Evolutionary conservation across 176 grass and related monocot species (phyloP).

Genomic region (Panicum miliaceum): DNA sequence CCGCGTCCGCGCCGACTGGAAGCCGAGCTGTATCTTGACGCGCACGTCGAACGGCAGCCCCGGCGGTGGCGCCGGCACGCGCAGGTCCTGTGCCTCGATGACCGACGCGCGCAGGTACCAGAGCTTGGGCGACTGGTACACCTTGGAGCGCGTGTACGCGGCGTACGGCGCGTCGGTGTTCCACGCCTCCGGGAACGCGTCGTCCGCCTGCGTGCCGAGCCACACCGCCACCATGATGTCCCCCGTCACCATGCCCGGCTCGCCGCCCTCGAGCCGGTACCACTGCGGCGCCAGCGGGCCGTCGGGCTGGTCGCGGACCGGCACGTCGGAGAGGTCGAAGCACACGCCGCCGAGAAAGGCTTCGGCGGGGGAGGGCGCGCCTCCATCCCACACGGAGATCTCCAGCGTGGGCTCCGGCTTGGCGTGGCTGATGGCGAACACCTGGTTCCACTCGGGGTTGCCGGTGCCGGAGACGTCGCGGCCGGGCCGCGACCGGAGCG

Average conservation of each 20-base stretch:
- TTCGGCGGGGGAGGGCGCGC: slow-evolving; percentile 40
- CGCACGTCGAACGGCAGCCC: slow-evolving; percentile 73
- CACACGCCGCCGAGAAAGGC: slow-evolving; percentile 88
- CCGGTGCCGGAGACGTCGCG: slow-evolving; percentile 62
- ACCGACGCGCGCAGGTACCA: slow-evolving; percentile 87
- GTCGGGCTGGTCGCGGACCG: slow-evolving; percentile 72
- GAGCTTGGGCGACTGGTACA: slow-evolving; percentile 96
- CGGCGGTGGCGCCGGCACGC: slow-evolving; percentile 58
- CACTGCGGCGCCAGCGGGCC: slow-evolving; percentile 89
- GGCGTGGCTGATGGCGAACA: slow-evolving; percentile 75
- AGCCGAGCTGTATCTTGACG: slow-evolving; percentile 82
- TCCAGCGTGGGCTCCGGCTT: slow-evolving; percentile 72
- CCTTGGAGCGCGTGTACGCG: slow-evolving; percentile 87
- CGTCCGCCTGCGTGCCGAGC: slow-evolving; percentile 95
- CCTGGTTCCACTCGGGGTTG: slow-evolving; percentile 83
- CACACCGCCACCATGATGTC: slow-evolving; percentile 97
- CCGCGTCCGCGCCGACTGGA: slow-evolving; percentile 81
- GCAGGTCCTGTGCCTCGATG: slow-evolving; percentile 92
- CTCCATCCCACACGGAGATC: slow-evolving; percentile 82
- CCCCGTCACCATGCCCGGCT: slow-evolving; percentile 59
- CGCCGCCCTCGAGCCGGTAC: slow-evolving; percentile 91
- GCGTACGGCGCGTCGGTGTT: slow-evolving; percentile 84
- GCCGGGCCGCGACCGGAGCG: slow-evolving; percentile 55
- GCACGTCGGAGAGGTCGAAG: slow-evolving; percentile 96
- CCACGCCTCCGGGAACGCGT: slow-evolving; percentile 88